A percentile compares a stretch with the other conserved stretches of the same genome.
Evolutionary conservation across 495 filamentous ascomycete species (phyloP).

Genomic region (Alectoria sarmentosa): DNA sequence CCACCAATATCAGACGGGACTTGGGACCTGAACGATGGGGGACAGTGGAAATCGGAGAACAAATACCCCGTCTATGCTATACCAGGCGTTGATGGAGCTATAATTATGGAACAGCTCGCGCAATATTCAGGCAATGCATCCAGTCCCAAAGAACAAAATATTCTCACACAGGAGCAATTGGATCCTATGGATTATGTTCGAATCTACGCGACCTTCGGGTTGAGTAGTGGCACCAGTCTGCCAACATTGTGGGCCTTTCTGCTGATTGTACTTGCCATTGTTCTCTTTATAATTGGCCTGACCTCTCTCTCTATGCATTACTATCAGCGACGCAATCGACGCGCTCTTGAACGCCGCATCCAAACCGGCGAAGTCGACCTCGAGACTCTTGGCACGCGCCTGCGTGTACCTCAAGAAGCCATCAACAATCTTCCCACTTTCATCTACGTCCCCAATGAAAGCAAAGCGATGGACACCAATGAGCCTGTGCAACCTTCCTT

Average conservation of each 20-base stretch:
- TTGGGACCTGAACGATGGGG: conserved; percentile 62
- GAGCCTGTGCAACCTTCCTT: conserved; percentile 25
- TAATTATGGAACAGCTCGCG: conserved; percentile 64
- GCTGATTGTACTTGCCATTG: conserved; percentile 68
- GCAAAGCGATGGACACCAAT: not conserved
- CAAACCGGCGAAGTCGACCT: conserved; percentile 70
- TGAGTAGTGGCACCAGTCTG: conserved; percentile 37
- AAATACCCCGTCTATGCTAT: conserved; percentile 81
- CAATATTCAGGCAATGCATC: conserved; percentile 68
- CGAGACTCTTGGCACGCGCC: conserved; percentile 65
- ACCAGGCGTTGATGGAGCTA: conserved; percentile 53
- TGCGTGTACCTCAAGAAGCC: conserved; percentile 61
- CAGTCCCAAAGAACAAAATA: conserved; percentile 47
- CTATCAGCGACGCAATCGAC: conserved; percentile 59
- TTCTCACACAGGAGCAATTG: conserved; percentile 40
- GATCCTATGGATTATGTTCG: conserved; percentile 40
- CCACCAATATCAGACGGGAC: conserved; percentile 48
- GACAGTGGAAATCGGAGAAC: conserved; percentile 55
- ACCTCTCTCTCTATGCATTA: conserved; percentile 69
- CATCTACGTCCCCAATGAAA: conserved; percentile 45
- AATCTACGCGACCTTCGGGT: conserved; percentile 56
- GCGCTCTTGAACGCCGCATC: conserved; percentile 58
- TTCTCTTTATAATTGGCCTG: conserved; percentile 55
- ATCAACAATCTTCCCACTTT: conserved; percentile 68
- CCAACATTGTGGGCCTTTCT: conserved; percentile 79